phyloP scores from a whole-genome alignment of 768 basidiomycete species.

The Podaxis sp. region DNA sequence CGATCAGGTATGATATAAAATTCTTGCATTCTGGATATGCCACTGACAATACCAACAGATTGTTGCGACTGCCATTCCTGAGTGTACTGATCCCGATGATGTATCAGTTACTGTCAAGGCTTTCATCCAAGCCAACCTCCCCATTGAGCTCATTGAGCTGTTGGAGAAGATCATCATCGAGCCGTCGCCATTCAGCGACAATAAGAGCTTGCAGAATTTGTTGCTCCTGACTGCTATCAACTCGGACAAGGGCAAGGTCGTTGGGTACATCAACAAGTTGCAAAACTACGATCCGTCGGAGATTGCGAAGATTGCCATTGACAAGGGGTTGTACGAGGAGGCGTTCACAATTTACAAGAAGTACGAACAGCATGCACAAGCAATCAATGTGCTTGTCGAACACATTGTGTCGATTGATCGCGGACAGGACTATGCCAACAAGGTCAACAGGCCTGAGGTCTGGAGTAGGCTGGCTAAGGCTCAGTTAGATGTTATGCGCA shows the following conservation, averaged over 20 bases:
- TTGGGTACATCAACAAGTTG: constrained; percentile 96
- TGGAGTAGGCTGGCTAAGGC: constrained; percentile 99
- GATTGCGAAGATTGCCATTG: constrained; percentile 95
- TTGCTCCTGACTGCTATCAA: constrained; percentile 94
- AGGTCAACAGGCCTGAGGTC: constrained; percentile 94
- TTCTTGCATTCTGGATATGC: not conserved
- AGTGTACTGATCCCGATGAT: constrained; percentile 97
- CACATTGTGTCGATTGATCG: constrained; percentile 98
- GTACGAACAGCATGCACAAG: constrained; percentile 91
- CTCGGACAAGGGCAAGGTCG: constrained; percentile 97
- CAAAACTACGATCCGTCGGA: constrained; percentile 93
- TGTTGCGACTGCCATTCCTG: constrained; percentile 91
- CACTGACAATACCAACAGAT: constrained; percentile 46
- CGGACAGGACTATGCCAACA: constrained; percentile 92
- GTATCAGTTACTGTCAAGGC: constrained; percentile 98
- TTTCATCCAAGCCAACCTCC: constrained; percentile 95
- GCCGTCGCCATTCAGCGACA: constrained; percentile 96
- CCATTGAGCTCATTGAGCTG: constrained; percentile 94
- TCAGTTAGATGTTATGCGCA: constrained; percentile 94
- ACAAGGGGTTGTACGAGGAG: constrained; percentile 94
- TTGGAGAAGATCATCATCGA: constrained; percentile 99
- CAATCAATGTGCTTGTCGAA: constrained; percentile 97
- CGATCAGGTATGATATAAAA: constrained; percentile 63
- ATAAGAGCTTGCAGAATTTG: constrained; percentile 94
- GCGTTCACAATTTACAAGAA: constrained; percentile 98